Evolutionary conservation across 192 early-diverging fungal genomes (phyloP), one percentile per base, ranked within the genome.

Genomic region (Coemansia sp.): DNA sequence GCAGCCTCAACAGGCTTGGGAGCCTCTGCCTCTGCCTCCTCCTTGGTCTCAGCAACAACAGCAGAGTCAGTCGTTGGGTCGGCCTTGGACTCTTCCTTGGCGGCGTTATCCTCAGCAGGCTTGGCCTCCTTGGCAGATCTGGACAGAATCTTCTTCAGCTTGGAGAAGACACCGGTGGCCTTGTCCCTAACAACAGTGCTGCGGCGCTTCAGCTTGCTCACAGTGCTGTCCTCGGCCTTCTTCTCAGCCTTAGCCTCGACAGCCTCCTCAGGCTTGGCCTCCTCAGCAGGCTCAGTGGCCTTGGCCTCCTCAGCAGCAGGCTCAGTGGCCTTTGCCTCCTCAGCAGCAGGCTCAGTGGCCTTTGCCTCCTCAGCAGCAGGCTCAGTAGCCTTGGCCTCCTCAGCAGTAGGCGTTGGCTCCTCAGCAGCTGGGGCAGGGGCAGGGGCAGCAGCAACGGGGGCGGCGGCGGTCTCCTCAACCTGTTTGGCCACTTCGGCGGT

Each of bases 191-290:
- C 68, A 36, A 79, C 67, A 32, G 79, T 81, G 48, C 65, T 67
- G 74, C 74, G 69, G 62, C 79, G 79, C 79, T 81, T 81, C 49
- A 81, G 63, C 73, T 76, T 76, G 69, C 58, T 76, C 41, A 68
- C 42, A 51, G 66, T 58, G 56, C 62, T 55, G 52, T 61, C 63
- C 67, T 68, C 62, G 18, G 62, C 56, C 66, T 65, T 61, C 65
- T 69, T 69, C 63, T 68, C 46, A 16, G 60, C 71, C 52, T 69
- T 51, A 32, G 45, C 57, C 59, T 66, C 64, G 26, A 54, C 62
- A 47, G 52, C 61, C 13, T 69, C 63, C 41, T 72, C 63, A 6
- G 48, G 39, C 42, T 69, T 61, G 26, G 54, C 62, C 47, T 58
- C 66, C 64, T 66, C 58, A 52, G 63, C 57, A 43, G 63, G 55